A percentile compares a stretch with the other conserved stretches of the same genome.
Conservation (phyloP, 306 rosid genomes). For the Sphenostylis stenocarpa region DNA sequence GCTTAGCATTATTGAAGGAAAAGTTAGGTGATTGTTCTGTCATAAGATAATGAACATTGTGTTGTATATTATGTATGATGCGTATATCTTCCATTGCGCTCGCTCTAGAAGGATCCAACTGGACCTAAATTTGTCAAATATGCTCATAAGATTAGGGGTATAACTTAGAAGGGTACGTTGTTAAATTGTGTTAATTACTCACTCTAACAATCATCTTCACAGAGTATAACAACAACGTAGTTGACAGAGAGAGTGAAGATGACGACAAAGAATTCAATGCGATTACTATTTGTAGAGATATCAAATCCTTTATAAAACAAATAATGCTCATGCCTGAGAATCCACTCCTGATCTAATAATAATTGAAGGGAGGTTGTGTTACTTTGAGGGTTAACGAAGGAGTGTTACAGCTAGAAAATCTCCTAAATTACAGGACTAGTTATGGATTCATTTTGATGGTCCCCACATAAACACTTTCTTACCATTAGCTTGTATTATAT, state of each 20-base stretch:
- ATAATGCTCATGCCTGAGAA: neutral
- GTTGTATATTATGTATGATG: neutral
- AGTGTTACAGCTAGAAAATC: neutral
- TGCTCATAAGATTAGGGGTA: neutral
- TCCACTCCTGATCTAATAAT: neutral
- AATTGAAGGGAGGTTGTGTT: neutral
- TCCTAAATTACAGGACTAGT: neutral
- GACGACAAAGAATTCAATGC: neutral
- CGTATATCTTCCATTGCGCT: neutral
- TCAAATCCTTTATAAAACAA: neutral
- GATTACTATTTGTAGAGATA: neutral
- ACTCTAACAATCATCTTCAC: neutral
- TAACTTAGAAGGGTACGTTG: neutral
- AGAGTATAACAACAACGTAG: neutral
- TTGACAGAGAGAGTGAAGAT: neutral
- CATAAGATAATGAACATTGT: neutral
- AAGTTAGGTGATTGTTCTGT: neutral
- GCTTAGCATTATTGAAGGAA: neutral
- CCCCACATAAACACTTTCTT: neutral
- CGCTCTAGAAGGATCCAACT: neutral
- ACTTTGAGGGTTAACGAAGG: neutral
- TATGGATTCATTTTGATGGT: neutral
- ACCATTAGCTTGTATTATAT: too few relatives aligned
- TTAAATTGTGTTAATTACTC: neutral
- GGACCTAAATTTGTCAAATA: neutral